Base-by-base conservation (phyloP, 1,284 basidiomycete genomes). In the Malassezia equina region DNA sequence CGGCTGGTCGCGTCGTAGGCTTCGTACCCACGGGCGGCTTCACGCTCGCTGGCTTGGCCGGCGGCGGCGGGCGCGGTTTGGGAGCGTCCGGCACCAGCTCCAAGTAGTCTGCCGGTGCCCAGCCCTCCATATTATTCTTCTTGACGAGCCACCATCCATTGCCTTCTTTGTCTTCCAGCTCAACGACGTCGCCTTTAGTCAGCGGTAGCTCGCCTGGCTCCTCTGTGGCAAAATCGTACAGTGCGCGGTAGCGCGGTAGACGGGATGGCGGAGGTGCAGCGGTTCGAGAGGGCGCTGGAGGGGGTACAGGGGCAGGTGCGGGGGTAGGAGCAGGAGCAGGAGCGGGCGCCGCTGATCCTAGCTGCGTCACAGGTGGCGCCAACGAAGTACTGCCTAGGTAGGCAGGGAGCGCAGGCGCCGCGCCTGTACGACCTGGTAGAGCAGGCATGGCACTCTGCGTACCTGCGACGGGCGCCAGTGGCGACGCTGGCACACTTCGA, bases 51-150 rank as follows among this genome's bases (percentile, higher is more conserved):
- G 69, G 31, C 59, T 62, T 11, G 63, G 72, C 63, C 57, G 76
- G 25, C 8, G 49, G 40, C 6, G 29, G 42, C 0, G 87, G 85
- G 0, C 27, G 19, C 21, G 46, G 24, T n/a, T 23, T 39, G 12
- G 82, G 80, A 7, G 88, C 83, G 0, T 85, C 81, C 0, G 83
- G 78, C 19, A 83, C 79, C 17, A 61, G 51, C 48, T 76, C 78
- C 59, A 77, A 90, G 88, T 56, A 94, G 94, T 70, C 96, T 89
- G 80, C 88, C 86, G 81, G 90, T 15, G 90, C 87, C 91, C 91
- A 98, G 13, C 90, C 93, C 75, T 96, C 90, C 21, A 78, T 76
- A 0, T 81, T 82, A 52, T 81, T 81, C 77, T 88, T 91, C 79
- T 86, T 88, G 47, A 96, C 85, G 40, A 96, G 80, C 90, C 93